Evolutionary conservation across 2,329 filamentous ascomycete species (phyloP).

Genomic region (Metarhizium robertsii): DNA sequence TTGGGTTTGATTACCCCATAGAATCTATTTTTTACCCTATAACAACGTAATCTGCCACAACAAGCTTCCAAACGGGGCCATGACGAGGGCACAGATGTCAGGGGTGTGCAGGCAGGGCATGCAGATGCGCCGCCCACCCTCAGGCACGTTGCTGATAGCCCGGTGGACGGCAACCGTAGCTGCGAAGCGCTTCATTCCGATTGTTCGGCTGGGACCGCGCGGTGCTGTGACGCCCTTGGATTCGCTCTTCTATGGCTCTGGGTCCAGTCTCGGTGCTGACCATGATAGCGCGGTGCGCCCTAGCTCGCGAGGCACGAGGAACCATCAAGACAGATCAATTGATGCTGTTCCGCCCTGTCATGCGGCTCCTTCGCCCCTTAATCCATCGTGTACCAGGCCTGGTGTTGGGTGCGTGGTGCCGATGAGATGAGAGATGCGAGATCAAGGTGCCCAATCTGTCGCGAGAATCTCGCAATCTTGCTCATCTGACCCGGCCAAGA

Average conservation of each 20-base stretch:
- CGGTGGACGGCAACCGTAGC: neutral
- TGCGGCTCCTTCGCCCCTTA: neutral
- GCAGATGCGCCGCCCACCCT: neutral
- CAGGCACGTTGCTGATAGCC: neutral
- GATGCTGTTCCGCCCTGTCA: neutral
- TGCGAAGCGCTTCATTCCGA: neutral
- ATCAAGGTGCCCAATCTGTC: too few relatives aligned
- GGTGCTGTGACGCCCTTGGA: neutral
- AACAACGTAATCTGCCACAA: slow-evolving; percentile 17
- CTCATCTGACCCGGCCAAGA: neutral
- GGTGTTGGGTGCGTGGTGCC: neutral
- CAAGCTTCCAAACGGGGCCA: slow-evolving; percentile 4
- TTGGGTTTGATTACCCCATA: slow-evolving; percentile 11
- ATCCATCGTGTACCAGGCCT: too few relatives aligned
- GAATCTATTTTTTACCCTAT: slow-evolving; percentile 17
- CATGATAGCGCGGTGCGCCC: neutral
- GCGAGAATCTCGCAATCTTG: neutral
- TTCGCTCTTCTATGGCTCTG: neutral
- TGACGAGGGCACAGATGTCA: neutral
- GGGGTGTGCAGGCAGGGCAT: neutral
- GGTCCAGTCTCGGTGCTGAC: neutral
- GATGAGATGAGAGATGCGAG: neutral
- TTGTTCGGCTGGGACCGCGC: neutral
- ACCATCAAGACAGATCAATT: neutral
- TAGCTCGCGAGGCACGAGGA: neutral